Base-by-base conservation (phyloP, 192 early-diverging fungal species). In the Coemansia sp. region DNA sequence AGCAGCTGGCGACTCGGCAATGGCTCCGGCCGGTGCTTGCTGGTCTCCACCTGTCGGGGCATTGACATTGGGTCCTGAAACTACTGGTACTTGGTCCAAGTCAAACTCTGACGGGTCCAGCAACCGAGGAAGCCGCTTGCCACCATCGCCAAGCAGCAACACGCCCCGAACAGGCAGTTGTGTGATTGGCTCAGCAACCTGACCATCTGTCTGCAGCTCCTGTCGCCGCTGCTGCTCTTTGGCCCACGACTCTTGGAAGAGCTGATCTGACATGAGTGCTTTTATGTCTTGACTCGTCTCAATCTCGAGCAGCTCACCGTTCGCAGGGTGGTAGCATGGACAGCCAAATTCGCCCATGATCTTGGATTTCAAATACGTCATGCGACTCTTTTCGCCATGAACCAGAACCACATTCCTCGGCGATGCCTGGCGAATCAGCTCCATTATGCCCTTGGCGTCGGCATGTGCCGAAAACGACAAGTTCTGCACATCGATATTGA, bases 391-490 rank as follows among this genome's bases (percentile, higher is more conserved):
- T 71, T 99, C 95, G 4, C 97, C 97, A 58, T 99, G 97, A 0
- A 99, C 95, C 9, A 99, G 72, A 19, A 99, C 89, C 1, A 94
- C 92, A 75, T 95, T 90, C n/a, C 85, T 75, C 9, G 94, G 90
- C 54, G 90, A 86, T 45, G 92, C 93, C 79, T 95, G 92, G 5
- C 87, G 85, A 58, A 97, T 94, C 27, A 99, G 83, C 78, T 94
- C 89, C 89, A 99, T 87, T 60, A 99, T 99, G 5, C 97, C 97
- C 73, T 98, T 97, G 9, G 94, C 91, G 66, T 99, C 97, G 1
- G 97, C 95, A 45, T 99, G 97, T 0, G 95, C 97, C 61, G 92
- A 94, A 68, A 99, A 99, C 0, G 93, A 95, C 23, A 99, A 75
- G 70, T 98, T 95, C 63, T 93, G 84, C 54, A 99, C 94, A 66